These are phyloP conservation scores for Penicillium roqueforti DNA, from an alignment of 495 filamentous ascomycete genomes.

Conservation along the genomic window DNA sequence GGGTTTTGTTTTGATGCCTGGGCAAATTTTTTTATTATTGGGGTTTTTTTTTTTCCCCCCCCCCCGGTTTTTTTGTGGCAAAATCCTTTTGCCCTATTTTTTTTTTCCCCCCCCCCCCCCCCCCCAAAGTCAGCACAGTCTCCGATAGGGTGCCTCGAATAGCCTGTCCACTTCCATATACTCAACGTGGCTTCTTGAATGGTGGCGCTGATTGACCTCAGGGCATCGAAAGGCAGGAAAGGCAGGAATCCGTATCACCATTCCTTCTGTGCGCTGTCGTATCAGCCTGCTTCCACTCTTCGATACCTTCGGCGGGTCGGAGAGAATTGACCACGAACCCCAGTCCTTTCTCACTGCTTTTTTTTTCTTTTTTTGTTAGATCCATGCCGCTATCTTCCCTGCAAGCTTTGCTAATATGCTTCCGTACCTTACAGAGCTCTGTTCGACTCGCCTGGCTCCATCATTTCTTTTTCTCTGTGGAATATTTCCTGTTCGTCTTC, in stretches of 20 bases:
- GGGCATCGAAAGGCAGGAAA: conserved; percentile 20
- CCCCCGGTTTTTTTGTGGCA: too few species aligned
- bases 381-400: conserved; percentile 17
- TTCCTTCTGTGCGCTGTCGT: conserved; percentile 28
- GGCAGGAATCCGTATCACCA: conserved; percentile 28
- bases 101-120: too few species aligned
- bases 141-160: conserved; percentile 29
- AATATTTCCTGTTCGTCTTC: conserved; percentile 29
- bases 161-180: neutral
- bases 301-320: conserved; percentile 25
- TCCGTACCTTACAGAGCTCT: conserved; percentile 29
- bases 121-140: neutral
- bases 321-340: conserved; percentile 27
- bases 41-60: too few species aligned
- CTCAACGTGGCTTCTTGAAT: conserved; percentile 28
- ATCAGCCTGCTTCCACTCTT: conserved; percentile 23
- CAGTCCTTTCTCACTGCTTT: conserved; percentile 17
- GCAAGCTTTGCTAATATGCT: conserved; percentile 21
- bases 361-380: conserved; percentile 11
- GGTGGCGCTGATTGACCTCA: conserved; percentile 13
- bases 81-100: too few species aligned
- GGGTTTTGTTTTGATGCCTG: too few species aligned
- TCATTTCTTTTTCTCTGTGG: conserved; percentile 24
- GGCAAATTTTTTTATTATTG: too few species aligned
- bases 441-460: conserved; percentile 21